A percentile compares a stretch with the other conserved stretches of the same genome.
These are phyloP conservation scores for Lichtheimia ornata DNA, from an alignment of 371 early-diverging fungal species.

Conservation along the genomic window DNA sequence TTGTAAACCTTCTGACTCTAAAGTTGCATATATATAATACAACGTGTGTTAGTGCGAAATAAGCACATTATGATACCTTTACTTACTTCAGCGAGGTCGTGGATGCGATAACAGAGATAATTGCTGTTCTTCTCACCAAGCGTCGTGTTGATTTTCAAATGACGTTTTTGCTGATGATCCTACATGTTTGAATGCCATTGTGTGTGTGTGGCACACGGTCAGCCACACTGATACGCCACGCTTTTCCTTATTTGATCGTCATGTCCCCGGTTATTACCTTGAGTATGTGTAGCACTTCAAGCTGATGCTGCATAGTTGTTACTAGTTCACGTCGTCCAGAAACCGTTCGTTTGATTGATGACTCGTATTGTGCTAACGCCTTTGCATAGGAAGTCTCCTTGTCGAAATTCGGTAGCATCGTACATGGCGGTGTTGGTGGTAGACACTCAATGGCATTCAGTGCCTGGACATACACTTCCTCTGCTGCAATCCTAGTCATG, in stretches of 20 bases:
- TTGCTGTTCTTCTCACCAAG: conserved; percentile 19
- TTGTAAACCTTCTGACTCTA: conserved; percentile 10
- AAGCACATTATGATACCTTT: too few species aligned
- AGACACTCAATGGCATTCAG: conserved; percentile 8
- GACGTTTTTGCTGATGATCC: conserved; percentile 15
- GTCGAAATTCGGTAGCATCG: conserved; percentile 3
- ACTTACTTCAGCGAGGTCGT: conserved; percentile 6
- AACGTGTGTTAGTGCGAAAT: too few species aligned
- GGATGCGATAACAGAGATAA: conserved; percentile 11
- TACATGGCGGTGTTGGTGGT: conserved; percentile 8
- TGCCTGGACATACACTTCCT: conserved; percentile 14
- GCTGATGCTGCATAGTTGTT: conserved; percentile 13
- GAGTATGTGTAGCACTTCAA: conserved; percentile 13
- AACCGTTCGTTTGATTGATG: conserved; percentile 5
- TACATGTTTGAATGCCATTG: neutral
- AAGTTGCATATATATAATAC: too few species aligned
- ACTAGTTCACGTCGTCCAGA: conserved; percentile 11
- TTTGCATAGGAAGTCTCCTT: conserved; percentile 9
- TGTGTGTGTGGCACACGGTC: too few species aligned
- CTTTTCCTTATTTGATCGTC: too few species aligned
- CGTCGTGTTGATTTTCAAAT: conserved; percentile 13
- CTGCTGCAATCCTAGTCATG: conserved; percentile 11
- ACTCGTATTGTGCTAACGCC: conserved; percentile 8
- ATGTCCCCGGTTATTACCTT: too few species aligned
- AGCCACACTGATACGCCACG: too few species aligned